Conservation (phyloP, 345 rosid genomes). For the Sonneratia caseolaris region DNA sequence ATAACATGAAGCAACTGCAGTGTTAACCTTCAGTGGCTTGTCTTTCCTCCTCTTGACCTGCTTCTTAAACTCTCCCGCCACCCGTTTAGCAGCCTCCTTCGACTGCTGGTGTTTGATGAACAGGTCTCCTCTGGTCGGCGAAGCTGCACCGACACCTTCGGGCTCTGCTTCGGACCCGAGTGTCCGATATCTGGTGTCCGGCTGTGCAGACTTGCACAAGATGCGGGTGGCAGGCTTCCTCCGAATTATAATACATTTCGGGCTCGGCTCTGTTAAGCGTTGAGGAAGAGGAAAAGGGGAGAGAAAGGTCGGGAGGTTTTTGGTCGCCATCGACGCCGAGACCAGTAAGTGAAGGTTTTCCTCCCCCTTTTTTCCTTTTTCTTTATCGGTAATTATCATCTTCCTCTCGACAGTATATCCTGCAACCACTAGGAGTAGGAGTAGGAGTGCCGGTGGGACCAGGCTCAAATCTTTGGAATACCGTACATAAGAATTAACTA, state of each 20-base stretch:
- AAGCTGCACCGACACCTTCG: constrained; percentile 65
- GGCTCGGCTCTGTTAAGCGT: constrained; percentile 16
- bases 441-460: no score
- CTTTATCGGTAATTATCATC: no score
- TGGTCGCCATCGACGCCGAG: constrained; percentile 14
- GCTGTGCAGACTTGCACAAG: constrained; percentile 30
- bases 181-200: constrained; percentile 18
- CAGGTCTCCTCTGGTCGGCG: constrained; percentile 62
- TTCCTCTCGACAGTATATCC: no score
- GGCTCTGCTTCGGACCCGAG: constrained; percentile 19
- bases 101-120: constrained; percentile 56
- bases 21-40: constrained; percentile 27
- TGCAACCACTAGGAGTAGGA: no score
- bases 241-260: constrained; percentile 21
- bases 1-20: constrained; percentile 50
- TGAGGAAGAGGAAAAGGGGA: constrained; percentile 23
- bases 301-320: constrained; percentile 43
- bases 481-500: no score
- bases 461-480: no score
- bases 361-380: no score
- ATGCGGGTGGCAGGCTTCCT: constrained; percentile 14
- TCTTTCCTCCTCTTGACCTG: constrained; percentile 31
- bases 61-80: constrained; percentile 36
- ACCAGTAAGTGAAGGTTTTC: not conserved
- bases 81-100: constrained; percentile 42